Percentiles rank a stretch among this genome's conserved stretches.
phyloP scores from a whole-genome alignment of 805 yeast species.

The Candida taoyuanica region DNA sequence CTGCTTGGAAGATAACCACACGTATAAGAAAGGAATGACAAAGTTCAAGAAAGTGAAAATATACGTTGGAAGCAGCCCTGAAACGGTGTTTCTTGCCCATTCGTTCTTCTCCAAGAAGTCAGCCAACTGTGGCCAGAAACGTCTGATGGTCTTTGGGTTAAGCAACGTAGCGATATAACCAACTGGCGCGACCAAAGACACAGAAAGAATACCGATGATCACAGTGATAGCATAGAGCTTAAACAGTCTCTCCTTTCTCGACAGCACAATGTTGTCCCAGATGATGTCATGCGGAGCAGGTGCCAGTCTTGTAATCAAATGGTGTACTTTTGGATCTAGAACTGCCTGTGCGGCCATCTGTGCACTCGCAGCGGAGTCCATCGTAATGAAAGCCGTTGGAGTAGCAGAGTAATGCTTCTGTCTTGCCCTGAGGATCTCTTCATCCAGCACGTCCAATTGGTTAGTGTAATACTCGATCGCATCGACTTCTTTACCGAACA shows the following conservation, averaged over 20 bases:
- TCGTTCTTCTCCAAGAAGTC: slow-evolving; percentile 54
- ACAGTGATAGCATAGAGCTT: slow-evolving; percentile 62
- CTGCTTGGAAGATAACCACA: slow-evolving; percentile 76
- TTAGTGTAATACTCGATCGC: slow-evolving; percentile 75
- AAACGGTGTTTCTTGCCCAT: slow-evolving; percentile 75
- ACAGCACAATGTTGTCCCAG: slow-evolving; percentile 86
- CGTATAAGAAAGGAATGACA: slow-evolving; percentile 79
- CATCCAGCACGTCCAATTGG: slow-evolving; percentile 64
- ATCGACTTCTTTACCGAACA: slow-evolving; percentile 68
- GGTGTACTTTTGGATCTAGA: slow-evolving; percentile 82
- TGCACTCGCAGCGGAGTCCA: slow-evolving; percentile 93
- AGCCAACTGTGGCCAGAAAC: slow-evolving; percentile 81
- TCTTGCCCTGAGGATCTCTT: slow-evolving; percentile 61
- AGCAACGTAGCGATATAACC: slow-evolving; percentile 78
- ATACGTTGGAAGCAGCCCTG: slow-evolving; percentile 89
- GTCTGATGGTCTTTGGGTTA: slow-evolving; percentile 70
- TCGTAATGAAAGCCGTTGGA: slow-evolving; percentile 88
- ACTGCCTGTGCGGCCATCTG: slow-evolving; percentile 97
- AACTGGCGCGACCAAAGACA: slow-evolving; percentile 77
- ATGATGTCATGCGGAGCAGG: slow-evolving; percentile 96
- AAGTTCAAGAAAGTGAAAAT: slow-evolving; percentile 81
- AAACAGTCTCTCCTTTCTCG: slow-evolving; percentile 64
- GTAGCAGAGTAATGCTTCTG: slow-evolving; percentile 71
- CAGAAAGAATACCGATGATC: slow-evolving; percentile 62
- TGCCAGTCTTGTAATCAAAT: slow-evolving; percentile 75